Evolutionary conservation across 2,329 filamentous ascomycete species (phyloP).

Genomic region (Penicillium sp.): DNA sequence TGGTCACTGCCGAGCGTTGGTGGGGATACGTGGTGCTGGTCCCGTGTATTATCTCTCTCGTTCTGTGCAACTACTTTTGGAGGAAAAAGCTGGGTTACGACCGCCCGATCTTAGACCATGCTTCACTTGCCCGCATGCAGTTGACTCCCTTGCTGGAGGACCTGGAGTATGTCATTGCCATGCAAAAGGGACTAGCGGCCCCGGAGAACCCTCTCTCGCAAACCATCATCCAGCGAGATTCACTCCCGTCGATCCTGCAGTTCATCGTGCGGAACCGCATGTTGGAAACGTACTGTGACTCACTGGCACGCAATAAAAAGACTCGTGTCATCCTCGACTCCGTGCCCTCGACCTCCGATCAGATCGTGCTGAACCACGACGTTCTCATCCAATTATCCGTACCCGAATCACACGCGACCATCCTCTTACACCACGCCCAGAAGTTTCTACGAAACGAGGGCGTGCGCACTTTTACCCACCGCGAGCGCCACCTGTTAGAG

Average conservation of each 20-base stretch:
- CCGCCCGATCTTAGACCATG: slow-evolving; percentile 33
- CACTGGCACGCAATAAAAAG: slow-evolving; percentile 24
- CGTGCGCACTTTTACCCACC: slow-evolving; percentile 22
- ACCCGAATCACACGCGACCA: background rate
- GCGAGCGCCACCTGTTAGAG: slow-evolving; percentile 29
- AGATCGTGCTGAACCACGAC: slow-evolving; percentile 20
- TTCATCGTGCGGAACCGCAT: slow-evolving; percentile 33
- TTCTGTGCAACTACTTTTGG: slow-evolving; percentile 57
- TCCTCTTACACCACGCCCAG: slow-evolving; percentile 14
- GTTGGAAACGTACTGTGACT: slow-evolving; percentile 33
- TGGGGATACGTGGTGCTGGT: slow-evolving; percentile 58
- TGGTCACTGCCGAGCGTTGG: slow-evolving; percentile 57
- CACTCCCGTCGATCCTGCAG: slow-evolving; percentile 26
- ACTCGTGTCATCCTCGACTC: slow-evolving; percentile 10
- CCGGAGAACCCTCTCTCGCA: slow-evolving; percentile 7
- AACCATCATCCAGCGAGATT: slow-evolving; percentile 11
- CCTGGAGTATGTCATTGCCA: slow-evolving; percentile 29
- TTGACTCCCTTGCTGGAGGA: slow-evolving; percentile 32
- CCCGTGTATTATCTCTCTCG: slow-evolving; percentile 54
- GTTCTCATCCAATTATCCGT: slow-evolving; percentile 15
- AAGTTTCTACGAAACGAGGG: slow-evolving; percentile 20
- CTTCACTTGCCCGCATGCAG: slow-evolving; percentile 11
- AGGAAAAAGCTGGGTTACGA: slow-evolving; percentile 53
- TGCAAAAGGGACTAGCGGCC: slow-evolving; percentile 23
- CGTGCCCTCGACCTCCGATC: background rate